A percentile compares a stretch with the other conserved stretches of the same genome.
These are phyloP conservation scores for Saturnispora saitoi DNA, from an alignment of 805 yeast species.

Conservation along the genomic window DNA sequence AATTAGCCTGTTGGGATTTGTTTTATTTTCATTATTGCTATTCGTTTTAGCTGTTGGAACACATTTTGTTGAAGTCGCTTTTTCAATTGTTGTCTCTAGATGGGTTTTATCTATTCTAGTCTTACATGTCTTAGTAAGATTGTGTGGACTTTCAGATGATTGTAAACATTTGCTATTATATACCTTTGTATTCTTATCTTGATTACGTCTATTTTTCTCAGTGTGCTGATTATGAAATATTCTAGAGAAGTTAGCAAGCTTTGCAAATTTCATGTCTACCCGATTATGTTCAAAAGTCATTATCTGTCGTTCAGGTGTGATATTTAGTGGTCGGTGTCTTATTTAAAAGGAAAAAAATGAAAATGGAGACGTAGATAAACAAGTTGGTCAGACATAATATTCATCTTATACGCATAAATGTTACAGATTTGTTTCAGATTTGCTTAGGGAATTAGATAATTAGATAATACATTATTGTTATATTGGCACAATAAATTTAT, in stretches of 20 bases:
- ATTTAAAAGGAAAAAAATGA: neutral
- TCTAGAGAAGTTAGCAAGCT: neutral
- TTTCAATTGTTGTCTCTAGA: neutral
- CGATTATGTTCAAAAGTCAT: neutral
- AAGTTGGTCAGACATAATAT: neutral
- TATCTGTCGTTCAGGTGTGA: neutral
- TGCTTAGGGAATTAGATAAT: neutral
- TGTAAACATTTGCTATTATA: neutral
- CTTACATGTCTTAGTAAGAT: neutral
- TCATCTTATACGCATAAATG: slow-evolving; percentile 2
- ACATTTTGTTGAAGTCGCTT: neutral
- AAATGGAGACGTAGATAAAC: neutral
- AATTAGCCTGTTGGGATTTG: neutral
- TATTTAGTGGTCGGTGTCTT: neutral
- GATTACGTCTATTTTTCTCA: neutral
- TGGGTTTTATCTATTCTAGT: neutral
- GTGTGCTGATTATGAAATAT: neutral
- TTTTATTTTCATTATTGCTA: neutral
- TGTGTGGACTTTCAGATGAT: neutral
- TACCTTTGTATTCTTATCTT: no score
- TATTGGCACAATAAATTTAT: neutral
- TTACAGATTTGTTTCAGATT: slow-evolving; percentile 6
- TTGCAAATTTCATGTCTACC: neutral
- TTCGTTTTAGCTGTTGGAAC: neutral
- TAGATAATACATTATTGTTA: neutral